Evolutionary conservation across 768 basidiomycete species (phyloP).

Genomic region (Trametes cinnabarina): DNA sequence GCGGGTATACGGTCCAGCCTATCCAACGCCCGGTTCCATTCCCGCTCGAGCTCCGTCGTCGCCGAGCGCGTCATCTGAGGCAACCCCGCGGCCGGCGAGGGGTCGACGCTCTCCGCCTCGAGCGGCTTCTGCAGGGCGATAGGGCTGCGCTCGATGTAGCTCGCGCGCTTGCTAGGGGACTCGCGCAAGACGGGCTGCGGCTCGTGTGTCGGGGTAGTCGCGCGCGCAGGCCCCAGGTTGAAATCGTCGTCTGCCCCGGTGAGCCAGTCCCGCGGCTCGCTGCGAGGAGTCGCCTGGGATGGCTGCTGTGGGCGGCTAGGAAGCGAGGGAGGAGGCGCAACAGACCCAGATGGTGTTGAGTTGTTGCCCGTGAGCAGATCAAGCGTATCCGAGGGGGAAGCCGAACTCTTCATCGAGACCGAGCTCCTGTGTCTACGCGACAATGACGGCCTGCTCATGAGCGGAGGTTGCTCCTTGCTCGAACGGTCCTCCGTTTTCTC

Average conservation of each 20-base stretch:
- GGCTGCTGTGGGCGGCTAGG: slow-evolving; percentile 21
- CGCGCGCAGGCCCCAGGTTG: slow-evolving; percentile 13
- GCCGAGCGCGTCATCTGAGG: background rate
- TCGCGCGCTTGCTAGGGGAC: slow-evolving; percentile 71
- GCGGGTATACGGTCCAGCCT: slow-evolving; percentile 10
- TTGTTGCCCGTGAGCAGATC: slow-evolving; percentile 8
- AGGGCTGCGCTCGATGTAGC: slow-evolving; percentile 53
- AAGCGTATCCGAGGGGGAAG: slow-evolving; percentile 5
- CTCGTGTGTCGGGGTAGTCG: slow-evolving; percentile 21
- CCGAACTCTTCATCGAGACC: slow-evolving; percentile 41
- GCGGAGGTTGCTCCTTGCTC: slow-evolving; percentile 14
- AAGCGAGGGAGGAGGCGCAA: slow-evolving; percentile 23
- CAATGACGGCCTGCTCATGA: slow-evolving; percentile 41
- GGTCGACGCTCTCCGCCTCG: slow-evolving; percentile 26
- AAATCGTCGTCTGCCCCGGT: slow-evolving; percentile 60
- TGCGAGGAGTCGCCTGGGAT: slow-evolving; percentile 12
- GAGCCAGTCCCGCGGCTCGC: slow-evolving; percentile 62
- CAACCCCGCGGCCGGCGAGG: background rate
- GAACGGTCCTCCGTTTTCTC: slow-evolving; percentile 15
- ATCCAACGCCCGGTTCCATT: slow-evolving; percentile 14
- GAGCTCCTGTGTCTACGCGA: slow-evolving; percentile 50
- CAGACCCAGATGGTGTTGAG: background rate
- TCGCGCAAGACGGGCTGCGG: slow-evolving; percentile 55
- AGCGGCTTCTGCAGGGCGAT: slow-evolving; percentile 30
- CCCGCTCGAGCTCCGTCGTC: slow-evolving; percentile 14